Percentiles rank a stretch among this genome's conserved stretches.
Evolutionary conservation across 1,284 basidiomycete species (phyloP).

Genomic region (Agaricales sp.): DNA sequence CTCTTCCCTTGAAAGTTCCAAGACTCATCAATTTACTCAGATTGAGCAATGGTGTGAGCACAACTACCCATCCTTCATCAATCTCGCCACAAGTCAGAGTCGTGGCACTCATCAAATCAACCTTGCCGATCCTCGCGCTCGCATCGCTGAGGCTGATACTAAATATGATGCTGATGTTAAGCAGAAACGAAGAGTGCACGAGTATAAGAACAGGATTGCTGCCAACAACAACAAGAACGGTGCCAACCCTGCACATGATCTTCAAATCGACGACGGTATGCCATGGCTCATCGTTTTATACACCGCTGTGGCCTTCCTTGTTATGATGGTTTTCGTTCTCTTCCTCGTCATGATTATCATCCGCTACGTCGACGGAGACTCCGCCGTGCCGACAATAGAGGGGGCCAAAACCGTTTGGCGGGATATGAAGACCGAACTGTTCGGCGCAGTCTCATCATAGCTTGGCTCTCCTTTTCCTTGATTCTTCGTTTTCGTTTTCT

Average conservation of each 20-base stretch:
- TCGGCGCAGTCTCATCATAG: neutral
- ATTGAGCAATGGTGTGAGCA: conserved; percentile 90
- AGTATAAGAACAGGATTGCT: neutral
- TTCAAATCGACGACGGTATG: neutral
- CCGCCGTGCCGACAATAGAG: neutral
- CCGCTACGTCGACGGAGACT: neutral
- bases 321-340: neutral
- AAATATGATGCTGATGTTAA: conserved; percentile 18
- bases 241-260: neutral
- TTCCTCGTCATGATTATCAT: neutral
- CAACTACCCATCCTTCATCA: conserved; percentile 80
- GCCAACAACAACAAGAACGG: neutral
- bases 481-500: neutral
- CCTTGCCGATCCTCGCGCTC: neutral
- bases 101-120: no score
- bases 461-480: no score
- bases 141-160: conserved; percentile 8
- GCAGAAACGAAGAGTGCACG: conserved; percentile 14
- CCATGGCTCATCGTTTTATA: neutral
- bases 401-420: neutral
- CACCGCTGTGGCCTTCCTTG: neutral
- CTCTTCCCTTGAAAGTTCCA: neutral
- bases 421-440: neutral
- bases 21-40: conserved; percentile 25
- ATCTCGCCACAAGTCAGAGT: conserved; percentile 22